Evolutionary conservation across 345 rosid species (phyloP).

Genomic region (Nephelium lappaceum): DNA sequence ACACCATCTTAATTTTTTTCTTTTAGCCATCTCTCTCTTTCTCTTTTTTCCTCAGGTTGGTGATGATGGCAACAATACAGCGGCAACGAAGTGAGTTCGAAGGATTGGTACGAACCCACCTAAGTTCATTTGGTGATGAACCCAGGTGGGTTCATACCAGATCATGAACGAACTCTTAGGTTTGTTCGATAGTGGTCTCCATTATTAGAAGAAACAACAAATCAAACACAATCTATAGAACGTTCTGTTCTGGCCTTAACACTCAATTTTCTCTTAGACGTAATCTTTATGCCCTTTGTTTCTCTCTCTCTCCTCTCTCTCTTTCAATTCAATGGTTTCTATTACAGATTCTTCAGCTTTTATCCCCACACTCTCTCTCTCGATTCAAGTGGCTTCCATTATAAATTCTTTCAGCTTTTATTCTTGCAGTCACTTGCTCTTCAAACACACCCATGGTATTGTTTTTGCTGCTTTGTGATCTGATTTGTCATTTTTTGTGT

Average conservation of each 20-base stretch:
- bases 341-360: background rate
- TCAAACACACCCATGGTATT: constrained; percentile 31
- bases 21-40: no score
- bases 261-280: background rate
- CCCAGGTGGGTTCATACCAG: no score
- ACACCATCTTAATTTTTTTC: no score
- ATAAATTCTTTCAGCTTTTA: constrained; percentile 30
- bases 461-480: background rate
- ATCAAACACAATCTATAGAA: constrained; percentile 21
- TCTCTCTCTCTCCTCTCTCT: background rate
- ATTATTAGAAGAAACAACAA: background rate
- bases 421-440: constrained; percentile 28
- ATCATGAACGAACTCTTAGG: no score
- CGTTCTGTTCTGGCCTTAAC: background rate
- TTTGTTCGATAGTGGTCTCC: no score
- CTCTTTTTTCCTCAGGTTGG: no score
- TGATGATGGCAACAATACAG: no score
- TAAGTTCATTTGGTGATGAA: no score
- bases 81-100: no score
- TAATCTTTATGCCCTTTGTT: constrained; percentile 32
- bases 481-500: background rate
- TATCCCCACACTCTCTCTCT: constrained; percentile 18
- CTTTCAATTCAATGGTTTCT: background rate
- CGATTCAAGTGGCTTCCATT: constrained; percentile 41
- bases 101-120: no score